Base-by-base conservation (phyloP, 768 basidiomycete genomes). In the Exidia glandulosa region DNA sequence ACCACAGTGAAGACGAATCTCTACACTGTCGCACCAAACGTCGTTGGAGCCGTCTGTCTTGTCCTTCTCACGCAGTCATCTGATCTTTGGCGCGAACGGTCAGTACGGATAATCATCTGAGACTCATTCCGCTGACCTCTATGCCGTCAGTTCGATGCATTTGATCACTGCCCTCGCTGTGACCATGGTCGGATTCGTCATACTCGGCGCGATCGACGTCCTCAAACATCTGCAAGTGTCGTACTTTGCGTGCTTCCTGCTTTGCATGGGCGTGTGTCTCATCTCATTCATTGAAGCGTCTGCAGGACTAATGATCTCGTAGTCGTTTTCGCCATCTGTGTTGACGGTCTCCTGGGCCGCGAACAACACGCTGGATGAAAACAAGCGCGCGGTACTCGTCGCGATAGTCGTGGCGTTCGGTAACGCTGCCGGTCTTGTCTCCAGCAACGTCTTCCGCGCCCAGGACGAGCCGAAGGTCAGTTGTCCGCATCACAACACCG, bases 221-320 rank as follows among this genome's bases (percentile, higher is more conserved):
- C 52, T 75, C 34, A 65, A 66, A n/a, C 68, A 77, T 61, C 72
- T 72, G 41, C 67, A 71, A 41, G 71, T 76, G 14, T 79, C 79
- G 25, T 82, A 81, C 67, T 81, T 82, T 65, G 80, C 81, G 10
- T 78, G 77, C 61, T 82, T 82, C 71, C 63, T 82, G 56, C 66
- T 82, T 54, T 79, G 77, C 14, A 76, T 76, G 66, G 80, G 79
- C 59, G 77, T 76, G 66, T 58, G 76, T 63, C 12, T 56, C 10
- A 45, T 37, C 36, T 19, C 36, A 50, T n/a, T 50, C 27, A 1
- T 50, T 50, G 48, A 16, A 48, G 66, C 31, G 54, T 64, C 55
- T 62, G 57, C 19, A 63, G 9, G 10, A 9, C 36, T 37, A 13
- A 27, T 50, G 48, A 50, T 12, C 9, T 50, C 48, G 50, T 27